Evolutionary conservation across 2,329 filamentous ascomycete genomes (phyloP), one percentile per base, ranked within the genome.

Genomic region (Calonectria ilicicola): DNA sequence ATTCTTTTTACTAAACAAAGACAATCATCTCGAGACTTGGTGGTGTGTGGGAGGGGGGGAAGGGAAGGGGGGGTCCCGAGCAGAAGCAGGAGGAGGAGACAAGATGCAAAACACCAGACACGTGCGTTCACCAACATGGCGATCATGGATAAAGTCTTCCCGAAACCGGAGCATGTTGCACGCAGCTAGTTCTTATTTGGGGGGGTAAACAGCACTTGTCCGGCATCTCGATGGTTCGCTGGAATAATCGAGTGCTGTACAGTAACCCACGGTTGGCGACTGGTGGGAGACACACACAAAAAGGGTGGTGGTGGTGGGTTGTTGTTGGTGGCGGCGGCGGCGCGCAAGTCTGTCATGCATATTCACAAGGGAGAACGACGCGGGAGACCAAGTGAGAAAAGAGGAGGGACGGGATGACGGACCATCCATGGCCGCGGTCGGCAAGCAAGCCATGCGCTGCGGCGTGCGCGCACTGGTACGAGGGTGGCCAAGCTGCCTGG

Each of bases 311-410:
- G 32, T 35, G 38, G 53, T 60, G 51, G n/a, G n/a, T n/a, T n/a
- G n/a, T n/a, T 35, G 32, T 6, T 35, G 32, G 32, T 35, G 38
- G 53, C 40, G 51, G 74, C 62, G 65, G 70, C 68, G 65, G 72
- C 60, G 69, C 53, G 74, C 74, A 69, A 68, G 72, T 78, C 75
- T 78, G 75, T 76, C 74, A 71, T 77, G 74, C 72, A 78, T 77
- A 66, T 60, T 60, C 53, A 60, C 53, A 60, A 60, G 32, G 32
- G 53, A 40, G 29, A 60, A 60, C 21, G 21, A 40, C 53, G 32
- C 40, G 47, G 32, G 47, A 53, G 35, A 42, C 15, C 58, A 65
- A 65, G 49, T 38, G 49, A 44, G 66, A 58, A 65, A 73, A 66
- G 56, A 46, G 44, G 65, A 64, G 70, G 67, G 75, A 62, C 65